Evolutionary conservation across 495 filamentous ascomycete genomes (phyloP).

Genomic region (Friedmanniomyces simplex): DNA sequence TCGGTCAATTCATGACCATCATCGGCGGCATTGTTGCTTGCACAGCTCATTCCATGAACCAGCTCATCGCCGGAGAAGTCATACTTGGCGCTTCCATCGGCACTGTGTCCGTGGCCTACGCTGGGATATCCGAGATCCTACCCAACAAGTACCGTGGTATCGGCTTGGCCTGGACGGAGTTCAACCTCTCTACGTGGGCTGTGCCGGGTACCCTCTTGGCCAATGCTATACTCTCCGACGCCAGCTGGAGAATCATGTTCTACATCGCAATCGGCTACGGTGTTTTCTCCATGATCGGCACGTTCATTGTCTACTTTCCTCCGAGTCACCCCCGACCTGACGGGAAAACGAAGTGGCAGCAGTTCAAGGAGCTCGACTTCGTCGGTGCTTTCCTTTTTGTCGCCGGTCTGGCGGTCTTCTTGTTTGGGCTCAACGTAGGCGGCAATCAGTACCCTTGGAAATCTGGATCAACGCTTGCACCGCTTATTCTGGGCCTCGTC

Average conservation of each 20-base stretch:
- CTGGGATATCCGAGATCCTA: conserved; percentile 19
- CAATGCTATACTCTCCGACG: conserved; percentile 19
- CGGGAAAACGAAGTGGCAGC: conserved; percentile 15
- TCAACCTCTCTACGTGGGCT: conserved; percentile 7
- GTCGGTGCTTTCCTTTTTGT: conserved; percentile 14
- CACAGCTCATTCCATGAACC: conserved; percentile 18
- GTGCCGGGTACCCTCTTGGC: conserved; percentile 17
- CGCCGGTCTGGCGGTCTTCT: conserved; percentile 12
- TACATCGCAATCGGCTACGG: conserved; percentile 15
- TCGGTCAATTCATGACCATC: conserved; percentile 6
- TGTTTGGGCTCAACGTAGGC: conserved; percentile 11
- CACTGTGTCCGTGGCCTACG: conserved; percentile 10
- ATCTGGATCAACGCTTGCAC: background rate
- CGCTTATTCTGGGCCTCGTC: conserved; percentile 10
- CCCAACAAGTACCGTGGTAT: conserved; percentile 13
- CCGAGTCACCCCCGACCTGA: conserved; percentile 12
- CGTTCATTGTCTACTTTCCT: conserved; percentile 14
- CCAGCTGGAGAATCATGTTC: conserved; percentile 24
- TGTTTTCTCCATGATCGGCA: conserved; percentile 12
- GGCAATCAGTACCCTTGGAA: conserved; percentile 17
- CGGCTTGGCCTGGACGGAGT: conserved; percentile 12
- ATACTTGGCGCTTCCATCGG: conserved; percentile 17
- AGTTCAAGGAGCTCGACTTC: conserved; percentile 19
- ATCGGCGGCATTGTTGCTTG: conserved; percentile 16
- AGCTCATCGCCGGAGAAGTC: conserved; percentile 16